Evolutionary conservation across 1,139 yeast species (phyloP), one percentile per base, ranked within the genome.

Genomic region (Sugiyamaella paludigena): DNA sequence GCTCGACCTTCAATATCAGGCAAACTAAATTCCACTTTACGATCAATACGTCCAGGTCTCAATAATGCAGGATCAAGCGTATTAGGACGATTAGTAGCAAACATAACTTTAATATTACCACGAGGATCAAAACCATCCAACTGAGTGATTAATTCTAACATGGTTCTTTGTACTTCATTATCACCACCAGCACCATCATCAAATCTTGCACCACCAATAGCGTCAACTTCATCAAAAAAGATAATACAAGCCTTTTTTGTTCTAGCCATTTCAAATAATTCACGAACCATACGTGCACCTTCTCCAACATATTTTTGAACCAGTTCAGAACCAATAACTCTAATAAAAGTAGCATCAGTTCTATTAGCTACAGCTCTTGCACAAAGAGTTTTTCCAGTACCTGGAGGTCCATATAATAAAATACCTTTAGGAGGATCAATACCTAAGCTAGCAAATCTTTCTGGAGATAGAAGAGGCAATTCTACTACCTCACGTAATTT

Each of bases 131-230:
- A 92, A 50, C 98, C 98, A 70, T 92, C 98, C 63, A 92, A 77
- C 69, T 92, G 98, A 36, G 98, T 89, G 66, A 92, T 91, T 63
- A 92, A 80, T 70, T 92, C 98, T 80, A 92, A 80, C 98, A 92
- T 92, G 49, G 98, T 92, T 75, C 98, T 81, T 72, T 92, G 98
- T 49, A 92, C 98, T 74, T 92, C 98, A 67, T 91, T 92, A 70
- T 92, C 98, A 62, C 98, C 98, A 60, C 98, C 98, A 15, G 98
- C 98, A 60, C 98, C 98, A 68, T 92, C 98, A 68, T 92, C 98
- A 67, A 92, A 92, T 70, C 98, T 83, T 7, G 98, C 98, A 28
- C 98, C 98, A 57, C 98, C 98, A 70, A 92, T 88, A 35, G 98
- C 98, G 73, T 92, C 98, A 58, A 92, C 86, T 75, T 92, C 98